Evolutionary conservation across 208 protist genomes (phyloP).

Genomic region (Wallacemonas rigidus): DNA sequence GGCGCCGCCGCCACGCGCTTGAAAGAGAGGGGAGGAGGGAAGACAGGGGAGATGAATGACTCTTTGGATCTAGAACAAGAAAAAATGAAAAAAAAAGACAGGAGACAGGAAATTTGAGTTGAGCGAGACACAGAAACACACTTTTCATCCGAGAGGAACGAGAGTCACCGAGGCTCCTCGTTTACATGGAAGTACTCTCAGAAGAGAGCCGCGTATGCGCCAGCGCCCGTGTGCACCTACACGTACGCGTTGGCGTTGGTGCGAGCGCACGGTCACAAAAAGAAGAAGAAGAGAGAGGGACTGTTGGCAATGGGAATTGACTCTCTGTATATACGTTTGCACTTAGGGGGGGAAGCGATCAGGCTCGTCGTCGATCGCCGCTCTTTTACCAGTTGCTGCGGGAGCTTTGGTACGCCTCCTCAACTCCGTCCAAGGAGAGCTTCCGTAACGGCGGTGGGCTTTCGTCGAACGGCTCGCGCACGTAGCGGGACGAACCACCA

Average conservation of each 20-base stretch:
- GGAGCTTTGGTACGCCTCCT: background rate
- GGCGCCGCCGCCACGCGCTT: background rate
- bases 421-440: conserved; percentile 1
- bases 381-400: background rate
- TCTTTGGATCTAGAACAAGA: conserved; percentile 4
- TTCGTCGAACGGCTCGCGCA: background rate
- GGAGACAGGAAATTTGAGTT: background rate
- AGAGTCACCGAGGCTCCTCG: conserved; percentile 2
- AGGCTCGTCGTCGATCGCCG: too few relatives aligned
- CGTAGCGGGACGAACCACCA: background rate
- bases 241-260: too few relatives aligned
- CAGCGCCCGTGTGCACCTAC: too few relatives aligned
- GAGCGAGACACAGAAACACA: background rate
- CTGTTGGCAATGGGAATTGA: background rate
- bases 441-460: background rate
- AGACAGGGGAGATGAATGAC: background rate
- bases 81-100: background rate
- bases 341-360: too few relatives aligned
- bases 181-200: too few relatives aligned
- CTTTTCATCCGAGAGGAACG: background rate
- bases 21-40: background rate
- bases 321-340: background rate
- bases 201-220: too few relatives aligned
- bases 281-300: too few relatives aligned
- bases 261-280: too few relatives aligned